Evolutionary conservation across 495 filamentous ascomycete species (phyloP).

Genomic region (Penicillium herquei): DNA sequence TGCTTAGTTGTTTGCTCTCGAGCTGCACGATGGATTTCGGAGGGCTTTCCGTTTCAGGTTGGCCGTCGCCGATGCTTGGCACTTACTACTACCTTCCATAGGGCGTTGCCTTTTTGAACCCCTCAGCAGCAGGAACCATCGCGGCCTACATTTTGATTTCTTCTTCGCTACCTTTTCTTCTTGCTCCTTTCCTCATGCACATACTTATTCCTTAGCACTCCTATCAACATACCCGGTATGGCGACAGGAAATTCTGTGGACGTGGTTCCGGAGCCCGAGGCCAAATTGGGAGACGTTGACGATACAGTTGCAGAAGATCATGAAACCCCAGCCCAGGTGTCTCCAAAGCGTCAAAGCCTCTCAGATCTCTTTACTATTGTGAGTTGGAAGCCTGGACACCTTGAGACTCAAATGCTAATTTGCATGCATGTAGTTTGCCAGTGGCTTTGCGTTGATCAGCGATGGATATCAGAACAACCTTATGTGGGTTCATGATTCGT

Average conservation of each 20-base stretch:
- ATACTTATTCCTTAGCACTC: too few species aligned
- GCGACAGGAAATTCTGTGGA: background rate
- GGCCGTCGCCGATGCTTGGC: background rate
- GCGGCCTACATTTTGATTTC: background rate
- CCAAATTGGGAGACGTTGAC: constrained; percentile 1
- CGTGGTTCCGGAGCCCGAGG: background rate
- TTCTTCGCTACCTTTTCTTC: background rate
- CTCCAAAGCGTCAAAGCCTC: constrained; percentile 36
- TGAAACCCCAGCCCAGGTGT: constrained; percentile 26
- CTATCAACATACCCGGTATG: background rate
- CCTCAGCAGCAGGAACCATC: background rate
- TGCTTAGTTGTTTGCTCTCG: background rate
- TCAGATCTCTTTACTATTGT: constrained; percentile 50
- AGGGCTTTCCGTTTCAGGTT: background rate
- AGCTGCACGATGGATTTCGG: too few species aligned
- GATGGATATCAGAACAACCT: constrained; percentile 55
- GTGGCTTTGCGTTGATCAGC: constrained; percentile 50
- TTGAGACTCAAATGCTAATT: background rate
- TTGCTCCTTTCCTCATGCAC: background rate
- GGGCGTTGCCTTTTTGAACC: background rate
- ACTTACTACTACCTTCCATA: background rate
- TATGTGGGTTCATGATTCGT: constrained; percentile 28
- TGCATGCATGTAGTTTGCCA: constrained; percentile 29
- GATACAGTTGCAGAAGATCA: background rate
- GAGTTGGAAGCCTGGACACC: constrained; percentile 5